Conservation (phyloP, 225 moss, liverwort and hornwort genomes). For the Physcomitrium patens region DNA sequence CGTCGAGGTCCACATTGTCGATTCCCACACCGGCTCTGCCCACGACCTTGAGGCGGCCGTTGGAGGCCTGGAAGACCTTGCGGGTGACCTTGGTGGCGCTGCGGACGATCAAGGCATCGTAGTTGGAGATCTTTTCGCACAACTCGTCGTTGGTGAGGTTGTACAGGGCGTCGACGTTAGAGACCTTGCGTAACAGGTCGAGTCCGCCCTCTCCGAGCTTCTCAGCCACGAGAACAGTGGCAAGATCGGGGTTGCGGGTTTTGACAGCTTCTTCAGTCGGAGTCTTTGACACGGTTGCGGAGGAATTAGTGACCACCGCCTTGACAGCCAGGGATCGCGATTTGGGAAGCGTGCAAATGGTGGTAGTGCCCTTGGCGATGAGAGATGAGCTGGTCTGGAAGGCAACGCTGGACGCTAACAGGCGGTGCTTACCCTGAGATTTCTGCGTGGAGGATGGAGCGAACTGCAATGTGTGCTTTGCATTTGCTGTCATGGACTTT, state of each 20-base stretch:
- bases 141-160: slow-evolving; percentile 70
- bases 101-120: slow-evolving; percentile 74
- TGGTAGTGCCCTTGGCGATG: background rate
- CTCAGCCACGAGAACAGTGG: slow-evolving; percentile 71
- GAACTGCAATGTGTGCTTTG: background rate
- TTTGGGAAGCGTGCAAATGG: too few relatives aligned
- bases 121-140: slow-evolving; percentile 65
- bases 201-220: slow-evolving; percentile 71
- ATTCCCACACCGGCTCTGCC: too few relatives aligned
- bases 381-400: background rate
- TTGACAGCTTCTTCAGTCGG: slow-evolving; percentile 9
- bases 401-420: slow-evolving; percentile 13
- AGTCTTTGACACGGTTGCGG: slow-evolving; percentile 36
- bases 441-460: background rate
- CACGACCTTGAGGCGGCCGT: slow-evolving; percentile 61
- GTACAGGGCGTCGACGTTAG: slow-evolving; percentile 77
- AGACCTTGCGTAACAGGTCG: slow-evolving; percentile 53
- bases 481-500: background rate
- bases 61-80: slow-evolving; percentile 71
- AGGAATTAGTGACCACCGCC: slow-evolving; percentile 16
- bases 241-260: slow-evolving; percentile 41
- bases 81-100: slow-evolving; percentile 77
- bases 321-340: background rate
- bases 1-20: too few relatives aligned
- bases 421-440: background rate